A percentile compares a stretch with the other conserved stretches of the same genome.
Evolutionary conservation across 2,329 filamentous ascomycete species (phyloP).

Genomic region (Dothidotthia symphoricarpi): DNA sequence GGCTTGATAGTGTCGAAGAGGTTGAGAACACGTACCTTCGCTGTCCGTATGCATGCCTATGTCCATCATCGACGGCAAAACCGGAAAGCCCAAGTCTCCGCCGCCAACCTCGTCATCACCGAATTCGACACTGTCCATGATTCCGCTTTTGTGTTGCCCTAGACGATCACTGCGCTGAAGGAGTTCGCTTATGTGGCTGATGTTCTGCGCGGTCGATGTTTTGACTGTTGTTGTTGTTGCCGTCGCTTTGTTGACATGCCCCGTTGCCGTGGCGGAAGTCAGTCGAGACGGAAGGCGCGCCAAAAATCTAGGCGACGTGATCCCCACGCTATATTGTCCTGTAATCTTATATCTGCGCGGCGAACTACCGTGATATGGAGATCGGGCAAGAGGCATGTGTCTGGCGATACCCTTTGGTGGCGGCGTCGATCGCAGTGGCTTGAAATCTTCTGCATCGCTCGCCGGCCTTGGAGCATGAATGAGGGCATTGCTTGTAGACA

Average conservation of each 20-base stretch:
- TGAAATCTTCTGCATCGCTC: not conserved
- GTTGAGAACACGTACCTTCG: no score
- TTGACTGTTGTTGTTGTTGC: conserved; percentile 1
- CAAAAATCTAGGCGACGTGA: not conserved
- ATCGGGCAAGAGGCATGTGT: not conserved
- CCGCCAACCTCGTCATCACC: no score
- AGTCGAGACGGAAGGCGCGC: conserved; percentile 12
- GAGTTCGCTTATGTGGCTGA: not conserved
- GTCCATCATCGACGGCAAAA: no score
- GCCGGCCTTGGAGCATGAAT: not conserved
- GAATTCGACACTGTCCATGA: no score
- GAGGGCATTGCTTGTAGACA: not conserved
- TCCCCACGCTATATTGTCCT: not conserved
- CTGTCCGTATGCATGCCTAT: no score
- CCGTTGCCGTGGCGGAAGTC: conserved; percentile 11
- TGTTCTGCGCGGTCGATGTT: not conserved
- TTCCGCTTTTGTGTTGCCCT: no score
- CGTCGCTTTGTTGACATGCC: conserved; percentile 2
- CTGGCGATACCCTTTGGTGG: not conserved
- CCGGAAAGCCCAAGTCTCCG: no score
- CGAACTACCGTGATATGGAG: conserved; percentile 4
- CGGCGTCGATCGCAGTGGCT: not conserved
- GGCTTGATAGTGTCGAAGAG: no score
- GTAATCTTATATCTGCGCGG: conserved; percentile 3
- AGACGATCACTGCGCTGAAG: not conserved